phyloP scores from a whole-genome alignment of 73 alveolate genomes.

The Symbiodinium natans region DNA sequence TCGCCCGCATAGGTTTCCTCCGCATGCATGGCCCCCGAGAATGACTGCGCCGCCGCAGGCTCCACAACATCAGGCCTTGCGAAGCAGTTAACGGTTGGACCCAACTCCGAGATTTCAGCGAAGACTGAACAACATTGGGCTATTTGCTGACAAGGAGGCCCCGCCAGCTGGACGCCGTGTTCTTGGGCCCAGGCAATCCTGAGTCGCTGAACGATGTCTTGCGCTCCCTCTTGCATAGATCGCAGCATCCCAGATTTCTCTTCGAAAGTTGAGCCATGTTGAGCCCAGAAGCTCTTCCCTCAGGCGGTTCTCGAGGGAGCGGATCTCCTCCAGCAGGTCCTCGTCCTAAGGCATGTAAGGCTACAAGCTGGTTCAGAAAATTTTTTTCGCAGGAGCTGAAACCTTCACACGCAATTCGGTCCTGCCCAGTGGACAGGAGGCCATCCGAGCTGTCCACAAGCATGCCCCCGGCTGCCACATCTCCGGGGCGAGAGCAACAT shows the following conservation, averaged over 20 bases:
- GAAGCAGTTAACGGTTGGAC: too few species aligned
- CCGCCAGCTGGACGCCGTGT: neutral
- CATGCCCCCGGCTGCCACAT: slow-evolving; percentile 8
- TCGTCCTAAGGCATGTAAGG: too few species aligned
- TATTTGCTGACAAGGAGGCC: too few species aligned
- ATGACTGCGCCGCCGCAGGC: too few species aligned
- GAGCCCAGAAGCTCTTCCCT: neutral
- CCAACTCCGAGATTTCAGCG: too few species aligned
- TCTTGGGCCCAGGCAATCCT: neutral
- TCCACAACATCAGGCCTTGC: too few species aligned
- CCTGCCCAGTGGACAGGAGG: neutral
- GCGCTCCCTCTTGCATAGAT: neutral
- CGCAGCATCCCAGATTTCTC: too few species aligned
- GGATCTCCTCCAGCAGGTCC: slow-evolving; percentile 51
- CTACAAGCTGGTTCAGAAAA: too few species aligned
- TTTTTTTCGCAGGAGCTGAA: neutral
- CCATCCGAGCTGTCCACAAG: slow-evolving; percentile 15
- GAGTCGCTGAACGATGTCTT: neutral
- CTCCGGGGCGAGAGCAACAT: too few species aligned
- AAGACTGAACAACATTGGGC: too few species aligned
- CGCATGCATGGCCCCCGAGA: too few species aligned
- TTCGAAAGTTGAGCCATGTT: neutral
- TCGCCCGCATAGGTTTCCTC: too few species aligned
- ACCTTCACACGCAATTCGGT: neutral
- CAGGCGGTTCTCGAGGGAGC: slow-evolving; percentile 34